A percentile compares a stretch with the other conserved stretches of the same genome.
These are phyloP conservation scores for Mycena leptocephala DNA, from an alignment of 768 basidiomycete species.

Conservation along the genomic window DNA sequence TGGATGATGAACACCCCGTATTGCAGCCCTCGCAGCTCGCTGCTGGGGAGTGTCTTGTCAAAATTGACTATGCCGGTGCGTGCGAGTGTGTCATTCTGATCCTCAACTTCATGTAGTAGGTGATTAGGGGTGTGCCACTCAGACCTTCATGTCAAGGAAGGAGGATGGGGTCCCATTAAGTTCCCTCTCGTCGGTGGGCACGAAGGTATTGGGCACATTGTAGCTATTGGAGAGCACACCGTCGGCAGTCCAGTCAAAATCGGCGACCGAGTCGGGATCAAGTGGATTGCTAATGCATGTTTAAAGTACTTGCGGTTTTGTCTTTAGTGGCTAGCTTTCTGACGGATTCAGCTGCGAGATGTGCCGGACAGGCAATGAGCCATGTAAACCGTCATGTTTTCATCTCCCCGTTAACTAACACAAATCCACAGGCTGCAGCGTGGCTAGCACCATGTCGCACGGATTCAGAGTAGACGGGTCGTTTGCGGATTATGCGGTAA, in stretches of 20 bases:
- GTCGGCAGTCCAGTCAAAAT: conserved; percentile 66
- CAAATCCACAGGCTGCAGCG: conserved; percentile 61
- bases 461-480: conserved; percentile 82
- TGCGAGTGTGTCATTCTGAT: background rate
- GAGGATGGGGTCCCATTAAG: conserved; percentile 76
- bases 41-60: conserved; percentile 80
- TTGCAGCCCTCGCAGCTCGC: conserved; percentile 69
- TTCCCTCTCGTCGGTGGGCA: conserved; percentile 83
- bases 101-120: too few species aligned
- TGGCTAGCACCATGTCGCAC: conserved; percentile 58
- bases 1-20: conserved; percentile 67
- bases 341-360: conserved; percentile 68
- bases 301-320: conserved; percentile 46
- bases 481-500: conserved; percentile 76
- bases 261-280: conserved; percentile 86
- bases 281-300: conserved; percentile 70
- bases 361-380: conserved; percentile 79
- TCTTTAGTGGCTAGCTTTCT: background rate
- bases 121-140: conserved; percentile 74
- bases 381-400: conserved; percentile 40
- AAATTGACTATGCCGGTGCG: conserved; percentile 78
- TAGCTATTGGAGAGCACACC: conserved; percentile 82
- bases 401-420: background rate
- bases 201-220: conserved; percentile 84
- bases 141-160: conserved; percentile 78